Evolutionary conservation across 768 basidiomycete genomes (phyloP), one percentile per base, ranked within the genome.

Genomic region (Calvatia gigantea): DNA sequence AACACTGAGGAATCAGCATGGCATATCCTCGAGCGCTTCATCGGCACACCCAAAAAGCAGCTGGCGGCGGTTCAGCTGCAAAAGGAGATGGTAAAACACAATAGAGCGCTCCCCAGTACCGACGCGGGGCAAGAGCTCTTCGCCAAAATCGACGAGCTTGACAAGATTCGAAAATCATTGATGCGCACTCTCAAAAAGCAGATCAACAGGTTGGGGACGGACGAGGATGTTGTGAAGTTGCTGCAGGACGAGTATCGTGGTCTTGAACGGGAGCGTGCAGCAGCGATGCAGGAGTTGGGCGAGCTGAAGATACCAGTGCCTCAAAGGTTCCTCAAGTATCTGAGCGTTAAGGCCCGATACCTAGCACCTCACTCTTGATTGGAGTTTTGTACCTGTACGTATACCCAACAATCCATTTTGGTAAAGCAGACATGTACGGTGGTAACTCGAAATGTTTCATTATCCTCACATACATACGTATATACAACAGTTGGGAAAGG

Each of bases 111-210:
- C 38, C 48, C 59, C 2, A 65, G 62, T 21, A 68, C 68, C 25
- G 55, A 56, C 15, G 68, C 64, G 15, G 68, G 65, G 6, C 60
- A 63, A 46, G 60, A 59, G 12, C 54, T 64, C 29, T 58, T 62
- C 35, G 58, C 55, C n/a, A 61, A 62, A 0, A 58, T 72, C 14
- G 62, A 67, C 28, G 62, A 64, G 28, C 54, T 68, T 21, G 58
- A 70, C 21, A 61, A 63, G 28, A 54, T 62, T 27, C 68, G 67
- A 59, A 62, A 61, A 37, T 37, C 35, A 11, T n/a, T 37, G 63
- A 61, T 56, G 41, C 54, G 54, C 8, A 49, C 19, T 2, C 28
- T 56, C 23, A 21, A 42, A 19, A 47, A 48, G 27, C 54, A 56
- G 21, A 56, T 56, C 38, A 42, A 49, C 5, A 47, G 27, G 19